Conservation (phyloP, 441 rosid genomes). For the Raphanus hybrid region DNA sequence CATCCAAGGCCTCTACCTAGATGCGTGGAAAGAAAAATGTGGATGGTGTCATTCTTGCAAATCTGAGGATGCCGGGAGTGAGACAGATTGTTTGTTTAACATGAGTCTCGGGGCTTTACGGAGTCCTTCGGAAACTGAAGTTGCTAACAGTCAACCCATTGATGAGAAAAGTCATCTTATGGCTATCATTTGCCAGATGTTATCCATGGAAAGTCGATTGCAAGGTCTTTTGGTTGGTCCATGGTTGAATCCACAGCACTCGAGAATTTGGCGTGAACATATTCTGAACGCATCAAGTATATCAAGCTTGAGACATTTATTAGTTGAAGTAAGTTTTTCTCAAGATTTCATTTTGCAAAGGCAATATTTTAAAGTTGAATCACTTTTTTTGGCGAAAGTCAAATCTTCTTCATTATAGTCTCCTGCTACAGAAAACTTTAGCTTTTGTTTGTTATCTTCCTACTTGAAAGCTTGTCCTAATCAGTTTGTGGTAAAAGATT, state of each 20-base stretch:
- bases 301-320: conserved; percentile 55
- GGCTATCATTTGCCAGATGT: conserved; percentile 58
- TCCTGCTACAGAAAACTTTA: conserved; percentile 11
- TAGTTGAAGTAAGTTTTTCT: conserved; percentile 62
- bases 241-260: conserved; percentile 78
- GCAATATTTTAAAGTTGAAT: conserved; percentile 17
- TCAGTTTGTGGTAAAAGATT: neutral
- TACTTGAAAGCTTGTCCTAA: conserved; percentile 28
- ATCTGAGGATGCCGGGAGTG: conserved; percentile 65
- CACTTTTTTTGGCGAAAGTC: conserved; percentile 17
- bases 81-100: conserved; percentile 74
- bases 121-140: conserved; percentile 52
- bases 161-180: conserved; percentile 58
- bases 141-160: conserved; percentile 47
- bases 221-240: conserved; percentile 91
- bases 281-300: conserved; percentile 61
- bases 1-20: conserved; percentile 46
- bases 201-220: conserved; percentile 74
- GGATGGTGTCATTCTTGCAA: conserved; percentile 97
- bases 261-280: conserved; percentile 67
- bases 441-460: conserved; percentile 15
- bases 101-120: conserved; percentile 51
- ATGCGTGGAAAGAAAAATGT: conserved; percentile 74
- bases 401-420: conserved; percentile 7
- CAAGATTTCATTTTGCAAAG: conserved; percentile 27